A percentile compares a stretch with the other conserved stretches of the same genome.
Conservation (phyloP, 73 alveolate species). For the Loxodes magnus region DNA sequence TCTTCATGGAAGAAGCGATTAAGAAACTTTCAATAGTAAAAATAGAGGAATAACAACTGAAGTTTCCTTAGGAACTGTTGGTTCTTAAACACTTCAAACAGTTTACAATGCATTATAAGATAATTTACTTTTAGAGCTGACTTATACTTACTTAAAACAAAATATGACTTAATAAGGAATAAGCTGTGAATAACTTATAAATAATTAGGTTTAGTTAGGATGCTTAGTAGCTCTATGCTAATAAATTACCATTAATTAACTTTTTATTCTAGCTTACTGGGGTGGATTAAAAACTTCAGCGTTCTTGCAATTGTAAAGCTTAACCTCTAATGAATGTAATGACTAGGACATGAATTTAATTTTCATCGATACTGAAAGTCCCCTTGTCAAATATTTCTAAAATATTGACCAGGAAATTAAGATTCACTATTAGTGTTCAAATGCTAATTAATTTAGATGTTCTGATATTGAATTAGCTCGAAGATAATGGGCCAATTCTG, state of each 20-base stretch:
- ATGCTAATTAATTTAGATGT: constrained; percentile 1
- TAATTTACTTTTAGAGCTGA: neutral
- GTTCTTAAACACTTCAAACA: neutral
- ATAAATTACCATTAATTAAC: neutral
- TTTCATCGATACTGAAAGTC: neutral
- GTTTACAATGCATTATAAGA: neutral
- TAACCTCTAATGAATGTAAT: neutral
- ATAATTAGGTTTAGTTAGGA: neutral
- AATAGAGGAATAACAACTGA: constrained; percentile 7
- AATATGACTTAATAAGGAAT: neutral
- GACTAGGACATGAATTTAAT: neutral
- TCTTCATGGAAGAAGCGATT: constrained; percentile 5
- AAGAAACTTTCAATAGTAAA: neutral
- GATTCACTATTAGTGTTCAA: constrained; percentile 6
- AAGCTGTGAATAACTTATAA: neutral
- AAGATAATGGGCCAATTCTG: constrained; percentile 4
- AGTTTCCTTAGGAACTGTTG: constrained; percentile 3
- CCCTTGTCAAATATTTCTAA: neutral
- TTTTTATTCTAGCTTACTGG: constrained; percentile 7
- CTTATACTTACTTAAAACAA: neutral
- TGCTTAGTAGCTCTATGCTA: neutral
- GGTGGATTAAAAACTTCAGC: neutral
- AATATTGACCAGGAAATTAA: neutral
- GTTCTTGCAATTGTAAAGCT: neutral
- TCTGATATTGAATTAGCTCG: neutral